phyloP scores from a whole-genome alignment of 208 protist genomes.

The Polymyxa betae region DNA sequence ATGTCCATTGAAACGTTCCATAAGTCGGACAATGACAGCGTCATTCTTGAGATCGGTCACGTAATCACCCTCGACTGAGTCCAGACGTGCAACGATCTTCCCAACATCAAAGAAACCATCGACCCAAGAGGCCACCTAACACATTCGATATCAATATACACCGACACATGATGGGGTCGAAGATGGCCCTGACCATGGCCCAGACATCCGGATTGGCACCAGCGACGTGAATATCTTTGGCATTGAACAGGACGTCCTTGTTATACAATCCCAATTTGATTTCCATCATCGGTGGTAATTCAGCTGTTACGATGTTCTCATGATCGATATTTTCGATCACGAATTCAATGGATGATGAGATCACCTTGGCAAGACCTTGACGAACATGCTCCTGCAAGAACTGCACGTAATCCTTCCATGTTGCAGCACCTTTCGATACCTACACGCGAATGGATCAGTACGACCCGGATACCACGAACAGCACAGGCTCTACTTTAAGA shows the following conservation, averaged over 20 bases:
- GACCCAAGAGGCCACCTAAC: constrained; percentile 6
- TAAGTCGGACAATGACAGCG: constrained; percentile 6
- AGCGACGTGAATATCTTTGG: constrained; percentile 7
- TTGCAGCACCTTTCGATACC: constrained; percentile 22
- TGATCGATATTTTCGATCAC: constrained; percentile 57
- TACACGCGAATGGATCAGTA: neutral
- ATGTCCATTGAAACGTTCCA: neutral
- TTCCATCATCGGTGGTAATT: constrained; percentile 42
- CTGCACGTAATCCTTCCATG: constrained; percentile 55
- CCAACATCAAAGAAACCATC: constrained; percentile 54
- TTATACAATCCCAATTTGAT: constrained; percentile 56
- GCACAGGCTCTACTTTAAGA: neutral
- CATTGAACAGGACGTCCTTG: constrained; percentile 56
- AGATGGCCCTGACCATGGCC: constrained; percentile 21
- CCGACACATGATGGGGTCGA: neutral
- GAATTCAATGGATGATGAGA: constrained; percentile 40
- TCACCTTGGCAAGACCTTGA: constrained; percentile 49
- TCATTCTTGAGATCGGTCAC: neutral
- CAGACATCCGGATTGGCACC: neutral
- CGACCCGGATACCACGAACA: neutral
- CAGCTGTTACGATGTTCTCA: constrained; percentile 31
- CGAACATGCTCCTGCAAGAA: constrained; percentile 54
- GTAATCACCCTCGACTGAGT: constrained; percentile 31
- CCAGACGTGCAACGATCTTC: constrained; percentile 47
- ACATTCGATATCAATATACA: neutral